Conservation (phyloP, 2,329 filamentous ascomycete genomes). For the Trichothecium sympodiale region DNA sequence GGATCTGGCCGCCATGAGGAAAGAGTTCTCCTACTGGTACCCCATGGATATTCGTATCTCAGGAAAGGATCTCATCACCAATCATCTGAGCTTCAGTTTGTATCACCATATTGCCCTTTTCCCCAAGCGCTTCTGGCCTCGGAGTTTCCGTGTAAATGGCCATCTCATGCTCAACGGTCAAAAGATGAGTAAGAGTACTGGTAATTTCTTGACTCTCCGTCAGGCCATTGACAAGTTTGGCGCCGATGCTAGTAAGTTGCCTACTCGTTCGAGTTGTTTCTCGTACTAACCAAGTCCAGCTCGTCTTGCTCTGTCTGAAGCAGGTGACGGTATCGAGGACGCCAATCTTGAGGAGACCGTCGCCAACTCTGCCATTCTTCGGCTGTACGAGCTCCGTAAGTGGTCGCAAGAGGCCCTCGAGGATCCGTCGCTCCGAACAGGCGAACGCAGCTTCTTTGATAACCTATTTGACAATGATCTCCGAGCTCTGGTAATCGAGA, state of each 20-base stretch:
- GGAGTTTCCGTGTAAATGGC: slow-evolving; percentile 76
- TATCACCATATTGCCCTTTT: slow-evolving; percentile 92
- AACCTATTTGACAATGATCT: slow-evolving; percentile 88
- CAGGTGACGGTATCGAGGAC: slow-evolving; percentile 87
- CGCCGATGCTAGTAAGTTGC: slow-evolving; percentile 54
- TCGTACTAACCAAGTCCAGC: slow-evolving; percentile 24
- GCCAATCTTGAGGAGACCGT: slow-evolving; percentile 96
- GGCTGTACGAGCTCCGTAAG: slow-evolving; percentile 70
- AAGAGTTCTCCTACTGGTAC: slow-evolving; percentile 96
- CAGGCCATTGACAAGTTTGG: slow-evolving; percentile 87
- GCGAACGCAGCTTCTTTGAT: slow-evolving; percentile 72
- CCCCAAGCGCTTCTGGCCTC: slow-evolving; percentile 78
- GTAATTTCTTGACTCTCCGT: slow-evolving; percentile 88
- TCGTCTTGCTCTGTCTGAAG: slow-evolving; percentile 84
- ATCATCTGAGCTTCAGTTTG: slow-evolving; percentile 91
- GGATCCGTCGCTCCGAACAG: slow-evolving; percentile 63
- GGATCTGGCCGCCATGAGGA: slow-evolving; percentile 66
- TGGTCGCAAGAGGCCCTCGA: slow-evolving; percentile 83
- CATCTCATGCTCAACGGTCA: slow-evolving; percentile 91
- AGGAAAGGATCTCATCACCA: slow-evolving; percentile 87
- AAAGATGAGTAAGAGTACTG: slow-evolving; percentile 97
- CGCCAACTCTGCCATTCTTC: slow-evolving; percentile 81
- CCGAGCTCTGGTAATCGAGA: slow-evolving; percentile 70
- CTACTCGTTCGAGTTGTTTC: background rate
- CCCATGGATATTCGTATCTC: slow-evolving; percentile 80